These are phyloP conservation scores for Penicillium verhagenii DNA, from an alignment of 495 filamentous ascomycete species.

Conservation along the genomic window DNA sequence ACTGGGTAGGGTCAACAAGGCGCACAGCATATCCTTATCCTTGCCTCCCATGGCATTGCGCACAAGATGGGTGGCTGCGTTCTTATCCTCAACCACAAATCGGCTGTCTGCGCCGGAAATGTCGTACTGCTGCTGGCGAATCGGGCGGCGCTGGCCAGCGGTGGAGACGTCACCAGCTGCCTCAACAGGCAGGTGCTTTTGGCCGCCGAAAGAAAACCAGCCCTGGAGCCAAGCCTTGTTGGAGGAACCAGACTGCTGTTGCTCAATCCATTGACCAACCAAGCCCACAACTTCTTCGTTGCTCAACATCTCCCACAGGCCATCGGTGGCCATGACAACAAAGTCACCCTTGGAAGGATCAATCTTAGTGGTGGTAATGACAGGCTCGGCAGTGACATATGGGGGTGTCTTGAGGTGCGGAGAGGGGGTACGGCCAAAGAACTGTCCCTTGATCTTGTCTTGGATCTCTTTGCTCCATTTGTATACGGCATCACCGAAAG, in stretches of 20 bases:
- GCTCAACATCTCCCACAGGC: conserved; percentile 98
- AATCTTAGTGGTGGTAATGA: conserved; percentile 93
- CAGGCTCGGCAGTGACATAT: conserved; percentile 95
- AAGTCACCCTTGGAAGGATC: conserved; percentile 91
- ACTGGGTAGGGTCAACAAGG: conserved; percentile 84
- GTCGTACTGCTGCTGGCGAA: conserved; percentile 81
- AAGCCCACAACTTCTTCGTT: conserved; percentile 98
- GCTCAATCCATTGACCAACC: conserved; percentile 94
- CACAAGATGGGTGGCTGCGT: conserved; percentile 92
- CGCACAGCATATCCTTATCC: conserved; percentile 91
- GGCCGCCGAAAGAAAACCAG: conserved; percentile 47
- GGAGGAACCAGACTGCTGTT: conserved; percentile 51
- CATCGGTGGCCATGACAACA: conserved; percentile 93
- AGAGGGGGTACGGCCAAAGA: conserved; percentile 76
- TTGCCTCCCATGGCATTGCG: conserved; percentile 94
- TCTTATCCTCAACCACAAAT: conserved; percentile 94
- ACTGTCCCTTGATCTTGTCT: conserved; percentile 73
- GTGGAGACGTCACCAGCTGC: conserved; percentile 49
- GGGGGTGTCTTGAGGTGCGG: conserved; percentile 83
- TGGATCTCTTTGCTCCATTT: conserved; percentile 90
- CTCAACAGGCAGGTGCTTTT: conserved; percentile 54
- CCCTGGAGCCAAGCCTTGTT: conserved; percentile 48
- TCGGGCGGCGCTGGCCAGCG: conserved; percentile 61
- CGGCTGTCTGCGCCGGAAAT: conserved; percentile 67
- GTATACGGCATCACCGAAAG: conserved; percentile 94